Base-by-base conservation (phyloP, 257 asterid species). In the Petrea volubilis region DNA sequence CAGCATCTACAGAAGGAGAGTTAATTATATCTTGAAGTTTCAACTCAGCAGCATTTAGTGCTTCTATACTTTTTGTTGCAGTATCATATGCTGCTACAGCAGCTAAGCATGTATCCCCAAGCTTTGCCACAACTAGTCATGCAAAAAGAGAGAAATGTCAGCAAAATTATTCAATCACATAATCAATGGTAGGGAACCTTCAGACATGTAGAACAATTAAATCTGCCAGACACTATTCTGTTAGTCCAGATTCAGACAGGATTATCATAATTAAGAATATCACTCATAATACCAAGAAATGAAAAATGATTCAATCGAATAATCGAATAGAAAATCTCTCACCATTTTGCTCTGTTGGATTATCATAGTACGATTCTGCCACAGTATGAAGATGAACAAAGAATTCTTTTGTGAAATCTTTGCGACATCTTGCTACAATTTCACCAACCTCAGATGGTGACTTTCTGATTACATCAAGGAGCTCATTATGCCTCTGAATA, bases 341-440 rank as follows among this genome's bases (percentile, higher is more conserved):
- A 90, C 98, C 97, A 75, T 87, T 86, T 86, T 90, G 97, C 76
- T 92, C 97, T 17, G 81, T 69, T 47, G 89, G 94, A 78, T 92
- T 81, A 43, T 87, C 92, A 56, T 81, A 86, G 74, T 83, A 87
- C 23, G 98, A 90, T 75, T 88, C 92, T 34, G 96, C 96, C 61
- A 95, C 91, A 11, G 88, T 83, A 64, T 84, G 86, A 72, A 95
- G 81, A 81, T 92, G 98, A 64, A 72, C 86, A 70, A 95, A 95
- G 76, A 95, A 95, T 71, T 95, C 98, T 68, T 88, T 83, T 0
- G 99, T 95, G 84, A 95, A 95, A 82, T 92, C 97, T 77, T 95
- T 95, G 43, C 98, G 98, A 51, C 96, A 96, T 80, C 85, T 83
- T 38, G 96, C 70, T 62, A 92, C 94, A 74, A 92, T 85, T 41